Base-by-base conservation (phyloP, 805 yeast species). In the Nakazawaea wickerhamii region DNA sequence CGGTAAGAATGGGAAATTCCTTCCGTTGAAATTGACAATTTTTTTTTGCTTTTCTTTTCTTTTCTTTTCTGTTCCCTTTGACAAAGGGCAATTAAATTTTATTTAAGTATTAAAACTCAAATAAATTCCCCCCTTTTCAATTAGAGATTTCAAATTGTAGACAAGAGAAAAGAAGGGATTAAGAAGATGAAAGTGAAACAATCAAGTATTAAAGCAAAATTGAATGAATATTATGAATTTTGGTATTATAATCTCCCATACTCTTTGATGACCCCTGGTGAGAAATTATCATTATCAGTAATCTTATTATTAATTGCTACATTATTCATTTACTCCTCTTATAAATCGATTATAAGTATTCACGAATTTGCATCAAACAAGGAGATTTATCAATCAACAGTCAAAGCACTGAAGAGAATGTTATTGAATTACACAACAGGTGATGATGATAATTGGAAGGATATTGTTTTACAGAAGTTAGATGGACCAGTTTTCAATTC, bases 231-330 rank as follows among this genome's bases (percentile, higher is more conserved):
- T n/a, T 20, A 7, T 14, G 27, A 41, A n/a, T 30, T 21, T 13
- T 21, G 31, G 11, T 37, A 37, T 28, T 42, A 21, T 19, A 26
- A 31, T 20, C 21, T 22, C n/a, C 41, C 45, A 5, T 42, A 14
- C 18, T n/a, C 20, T n/a, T 23, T 42, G 23, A 37, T 42, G 41
- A 25, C 41, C 4, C 37, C 41, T 13, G 38, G 45, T 15, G 45
- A 36, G 25, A 15, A 23, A 9, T 14, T 31, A 4, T 19, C 19
- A 8, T 32, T 42, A 3, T n/a, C 8, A 6, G 4, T 22, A 5
- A 10, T 35, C 14, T 36, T 36, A 21, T 3, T 15, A 8, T 6
- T 25, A 2, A 9, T 41, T 2, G 4, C 23, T 9, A 4, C n/a
- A 4, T 36, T 41, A 3, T 5, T 41, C 11, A 25, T 21, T 11